These are phyloP conservation scores for Trametes cinnabarina DNA, from an alignment of 768 basidiomycete species.

Conservation along the genomic window DNA sequence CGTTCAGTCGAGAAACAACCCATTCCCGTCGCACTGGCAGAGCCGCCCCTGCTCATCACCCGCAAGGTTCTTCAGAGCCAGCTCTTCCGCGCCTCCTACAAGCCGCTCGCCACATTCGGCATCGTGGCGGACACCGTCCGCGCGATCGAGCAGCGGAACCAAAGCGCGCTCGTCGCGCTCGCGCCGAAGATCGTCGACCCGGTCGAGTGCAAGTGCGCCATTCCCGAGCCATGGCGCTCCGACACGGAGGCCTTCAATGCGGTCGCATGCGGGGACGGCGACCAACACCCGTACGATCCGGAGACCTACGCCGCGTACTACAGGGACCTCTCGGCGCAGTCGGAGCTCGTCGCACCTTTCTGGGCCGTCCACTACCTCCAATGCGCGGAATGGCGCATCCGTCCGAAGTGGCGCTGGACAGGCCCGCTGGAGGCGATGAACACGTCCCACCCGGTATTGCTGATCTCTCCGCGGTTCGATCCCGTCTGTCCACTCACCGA, in stretches of 20 bases:
- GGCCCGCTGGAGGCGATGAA: conserved; percentile 18
- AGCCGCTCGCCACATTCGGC: conserved; percentile 2
- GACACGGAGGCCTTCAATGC: conserved; percentile 13
- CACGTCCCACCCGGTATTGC: conserved; percentile 20
- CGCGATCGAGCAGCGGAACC: conserved; percentile 15
- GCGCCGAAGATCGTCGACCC: conserved; percentile 10
- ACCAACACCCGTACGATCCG: conserved; percentile 7
- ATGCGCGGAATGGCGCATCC: conserved; percentile 21
- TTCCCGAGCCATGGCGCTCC: conserved; percentile 1
- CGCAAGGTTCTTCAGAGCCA: conserved; percentile 5
- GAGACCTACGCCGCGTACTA: conserved; percentile 4
- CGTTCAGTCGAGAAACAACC: conserved; percentile 9
- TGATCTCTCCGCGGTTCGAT: conserved; percentile 22
- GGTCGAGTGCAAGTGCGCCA: conserved; percentile 10
- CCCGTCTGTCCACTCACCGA: conserved; percentile 22
- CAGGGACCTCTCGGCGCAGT: neutral
- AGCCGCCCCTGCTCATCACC: conserved; percentile 16
- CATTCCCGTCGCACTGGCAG: conserved; percentile 9
- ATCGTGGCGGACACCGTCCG: conserved; percentile 12
- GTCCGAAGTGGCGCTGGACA: conserved; percentile 19
- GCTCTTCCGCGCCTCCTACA: conserved; percentile 15
- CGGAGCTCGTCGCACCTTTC: conserved; percentile 11
- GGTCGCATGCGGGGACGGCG: conserved; percentile 20
- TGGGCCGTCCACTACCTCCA: conserved; percentile 17
- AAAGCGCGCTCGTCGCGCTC: conserved; percentile 14